phyloP scores from a whole-genome alignment of 139 green algal genomes.

The Chlorella sorokiniana region DNA sequence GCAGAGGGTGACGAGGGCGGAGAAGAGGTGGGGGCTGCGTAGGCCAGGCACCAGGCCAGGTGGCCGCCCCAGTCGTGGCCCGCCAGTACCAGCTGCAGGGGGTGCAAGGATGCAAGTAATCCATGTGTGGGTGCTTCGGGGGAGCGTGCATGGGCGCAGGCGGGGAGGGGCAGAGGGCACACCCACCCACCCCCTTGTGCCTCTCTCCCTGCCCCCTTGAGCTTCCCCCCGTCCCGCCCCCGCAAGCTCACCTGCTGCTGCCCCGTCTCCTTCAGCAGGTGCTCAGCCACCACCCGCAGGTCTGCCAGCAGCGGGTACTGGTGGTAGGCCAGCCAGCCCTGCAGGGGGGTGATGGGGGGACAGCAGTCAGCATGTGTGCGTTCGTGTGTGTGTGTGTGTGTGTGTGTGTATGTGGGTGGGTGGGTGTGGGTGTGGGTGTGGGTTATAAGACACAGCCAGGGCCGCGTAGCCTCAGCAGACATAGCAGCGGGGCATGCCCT shows the following conservation, averaged over 20 bases:
- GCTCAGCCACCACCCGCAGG: not conserved
- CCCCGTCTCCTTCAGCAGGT: conserved; percentile 7
- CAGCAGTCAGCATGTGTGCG: not conserved
- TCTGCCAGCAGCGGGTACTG: not conserved
- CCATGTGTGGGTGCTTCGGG: not conserved
- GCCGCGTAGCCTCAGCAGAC: not conserved
- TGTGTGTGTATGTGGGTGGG: not conserved
- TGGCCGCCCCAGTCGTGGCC: conserved; percentile 74
- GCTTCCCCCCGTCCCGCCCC: not conserved
- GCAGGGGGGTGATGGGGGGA: not conserved
- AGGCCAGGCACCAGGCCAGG: conserved; percentile 52
- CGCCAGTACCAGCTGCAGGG: not conserved
- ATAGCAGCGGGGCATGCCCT: conserved; percentile 23
- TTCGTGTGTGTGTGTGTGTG: not conserved
- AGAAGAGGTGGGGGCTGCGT: conserved; percentile 30
- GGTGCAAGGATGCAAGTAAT: not conserved
- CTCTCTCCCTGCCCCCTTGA: not conserved
- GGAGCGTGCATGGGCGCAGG: not conserved
- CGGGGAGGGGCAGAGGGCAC: not conserved
- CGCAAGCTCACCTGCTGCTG: conserved; percentile 3
- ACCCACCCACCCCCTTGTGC: not conserved
- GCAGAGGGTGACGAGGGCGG: conserved; percentile 36
- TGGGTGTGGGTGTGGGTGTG: not conserved
- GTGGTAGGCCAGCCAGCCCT: not conserved
- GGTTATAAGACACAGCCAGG: not conserved